Conservation (phyloP, 2,329 filamentous ascomycete genomes). For the Coniosporium tulheliwenetii region DNA sequence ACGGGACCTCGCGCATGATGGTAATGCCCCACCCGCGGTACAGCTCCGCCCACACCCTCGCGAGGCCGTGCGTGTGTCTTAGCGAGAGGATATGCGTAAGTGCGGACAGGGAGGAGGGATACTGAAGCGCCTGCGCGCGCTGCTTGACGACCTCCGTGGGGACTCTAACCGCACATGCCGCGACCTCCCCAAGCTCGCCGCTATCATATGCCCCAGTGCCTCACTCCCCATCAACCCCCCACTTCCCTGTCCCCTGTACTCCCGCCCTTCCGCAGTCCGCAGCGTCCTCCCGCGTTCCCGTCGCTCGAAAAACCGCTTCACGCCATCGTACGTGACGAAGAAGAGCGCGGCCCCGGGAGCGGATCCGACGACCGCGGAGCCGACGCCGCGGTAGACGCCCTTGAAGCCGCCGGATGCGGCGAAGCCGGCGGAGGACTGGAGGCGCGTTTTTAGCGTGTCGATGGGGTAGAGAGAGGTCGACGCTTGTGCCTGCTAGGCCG, state of each 20-base stretch:
- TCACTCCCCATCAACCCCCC: slow-evolving; percentile 8
- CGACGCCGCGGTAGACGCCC: slow-evolving; percentile 86
- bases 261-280: slow-evolving; percentile 4
- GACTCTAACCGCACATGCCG: slow-evolving; percentile 81
- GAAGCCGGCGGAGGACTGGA: slow-evolving; percentile 70
- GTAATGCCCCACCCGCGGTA: slow-evolving; percentile 90
- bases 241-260: background rate
- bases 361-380: slow-evolving; percentile 75
- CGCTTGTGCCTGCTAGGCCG: slow-evolving; percentile 82
- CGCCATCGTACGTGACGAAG: slow-evolving; percentile 39
- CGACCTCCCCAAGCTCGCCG: slow-evolving; percentile 73
- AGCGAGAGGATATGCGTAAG: slow-evolving; percentile 49
- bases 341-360: slow-evolving; percentile 91
- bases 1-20: slow-evolving; percentile 88
- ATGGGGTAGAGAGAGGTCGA: slow-evolving; percentile 96
- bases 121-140: slow-evolving; percentile 75
- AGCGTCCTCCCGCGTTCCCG: background rate
- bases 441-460: slow-evolving; percentile 95
- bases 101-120: slow-evolving; percentile 52
- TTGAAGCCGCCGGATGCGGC: slow-evolving; percentile 72
- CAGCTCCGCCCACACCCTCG: slow-evolving; percentile 60
- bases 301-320: slow-evolving; percentile 8
- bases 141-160: slow-evolving; percentile 97
- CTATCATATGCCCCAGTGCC: slow-evolving; percentile 56
- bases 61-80: slow-evolving; percentile 22